A percentile compares a stretch with the other conserved stretches of the same genome.
Conservation (phyloP, 371 early-diverging fungal species). For the Mycotypha africana region DNA sequence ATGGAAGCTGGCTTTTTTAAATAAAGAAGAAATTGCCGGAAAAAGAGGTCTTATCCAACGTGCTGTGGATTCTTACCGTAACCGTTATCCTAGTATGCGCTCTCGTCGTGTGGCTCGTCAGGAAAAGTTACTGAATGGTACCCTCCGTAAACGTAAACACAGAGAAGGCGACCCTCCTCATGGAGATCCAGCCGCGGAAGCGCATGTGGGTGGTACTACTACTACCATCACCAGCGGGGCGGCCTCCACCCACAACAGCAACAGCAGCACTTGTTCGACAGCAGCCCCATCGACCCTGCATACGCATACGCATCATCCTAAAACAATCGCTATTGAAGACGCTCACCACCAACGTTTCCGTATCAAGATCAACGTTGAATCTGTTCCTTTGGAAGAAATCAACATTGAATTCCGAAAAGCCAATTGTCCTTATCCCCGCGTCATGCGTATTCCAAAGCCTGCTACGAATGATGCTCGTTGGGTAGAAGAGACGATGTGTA, state of each 20-base stretch:
- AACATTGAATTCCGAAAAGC: slow-evolving; percentile 30
- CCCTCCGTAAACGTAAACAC: slow-evolving; percentile 42
- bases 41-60: slow-evolving; percentile 92
- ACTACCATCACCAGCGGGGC: too few relatives aligned
- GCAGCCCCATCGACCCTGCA: slow-evolving; percentile 4
- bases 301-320: slow-evolving; percentile 19
- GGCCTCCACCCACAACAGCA: too few relatives aligned
- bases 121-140: slow-evolving; percentile 64
- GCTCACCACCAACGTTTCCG: slow-evolving; percentile 22
- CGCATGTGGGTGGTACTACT: too few relatives aligned
- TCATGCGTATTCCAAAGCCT: slow-evolving; percentile 21
- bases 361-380: slow-evolving; percentile 39
- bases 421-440: slow-evolving; percentile 39
- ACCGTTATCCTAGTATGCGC: slow-evolving; percentile 77
- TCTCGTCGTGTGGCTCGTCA: slow-evolving; percentile 78
- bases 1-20: slow-evolving; percentile 87
- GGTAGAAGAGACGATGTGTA: slow-evolving; percentile 40
- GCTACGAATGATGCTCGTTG: slow-evolving; percentile 17
- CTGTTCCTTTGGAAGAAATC: slow-evolving; percentile 37
- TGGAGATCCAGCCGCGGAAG: too few relatives aligned
- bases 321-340: slow-evolving; percentile 30
- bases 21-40: slow-evolving; percentile 75
- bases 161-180: slow-evolving; percentile 26
- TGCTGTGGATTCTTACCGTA: slow-evolving; percentile 92
- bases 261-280: background rate